Evolutionary conservation across 1,139 yeast species (phyloP).

Genomic region (Hanseniaspora gamundiae): DNA sequence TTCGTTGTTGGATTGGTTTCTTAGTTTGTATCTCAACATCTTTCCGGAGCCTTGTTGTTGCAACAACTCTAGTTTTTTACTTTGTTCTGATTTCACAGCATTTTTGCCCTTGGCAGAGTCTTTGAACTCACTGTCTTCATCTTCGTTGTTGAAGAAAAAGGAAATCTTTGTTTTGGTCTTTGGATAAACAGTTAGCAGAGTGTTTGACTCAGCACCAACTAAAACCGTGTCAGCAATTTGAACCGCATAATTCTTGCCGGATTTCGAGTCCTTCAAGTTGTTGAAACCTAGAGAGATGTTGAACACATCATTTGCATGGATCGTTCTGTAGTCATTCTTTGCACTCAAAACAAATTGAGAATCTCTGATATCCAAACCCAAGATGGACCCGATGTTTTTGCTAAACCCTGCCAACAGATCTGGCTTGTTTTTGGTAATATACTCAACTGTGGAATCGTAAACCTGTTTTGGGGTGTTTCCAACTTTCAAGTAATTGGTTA

Average conservation of each 20-base stretch:
- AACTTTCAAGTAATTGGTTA: constrained; percentile 42
- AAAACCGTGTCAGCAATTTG: constrained; percentile 77
- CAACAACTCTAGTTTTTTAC: constrained; percentile 8
- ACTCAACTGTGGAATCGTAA: constrained; percentile 51
- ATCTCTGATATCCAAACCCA: constrained; percentile 87
- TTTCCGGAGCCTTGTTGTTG: constrained; percentile 31
- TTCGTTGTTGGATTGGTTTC: constrained; percentile 62
- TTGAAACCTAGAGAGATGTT: constrained; percentile 71
- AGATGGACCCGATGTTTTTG: constrained; percentile 79
- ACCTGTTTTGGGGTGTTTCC: constrained; percentile 59
- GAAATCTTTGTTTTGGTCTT: constrained; percentile 67
- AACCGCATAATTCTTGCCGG: constrained; percentile 48
- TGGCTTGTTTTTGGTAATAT: constrained; percentile 45
- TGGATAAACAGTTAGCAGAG: constrained; percentile 61
- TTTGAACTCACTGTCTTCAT: constrained; percentile 25
- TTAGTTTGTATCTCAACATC: constrained; percentile 64
- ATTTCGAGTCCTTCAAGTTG: constrained; percentile 40
- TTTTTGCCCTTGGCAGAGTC: constrained; percentile 19
- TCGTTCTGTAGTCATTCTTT: constrained; percentile 50
- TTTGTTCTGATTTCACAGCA: constrained; percentile 14
- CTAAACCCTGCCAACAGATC: constrained; percentile 55
- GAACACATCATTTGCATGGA: constrained; percentile 64
- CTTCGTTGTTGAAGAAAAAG: constrained; percentile 73
- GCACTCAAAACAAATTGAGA: constrained; percentile 59
- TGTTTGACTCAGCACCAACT: constrained; percentile 36